phyloP scores from a whole-genome alignment of 805 yeast genomes.

The Candida ovalis region DNA sequence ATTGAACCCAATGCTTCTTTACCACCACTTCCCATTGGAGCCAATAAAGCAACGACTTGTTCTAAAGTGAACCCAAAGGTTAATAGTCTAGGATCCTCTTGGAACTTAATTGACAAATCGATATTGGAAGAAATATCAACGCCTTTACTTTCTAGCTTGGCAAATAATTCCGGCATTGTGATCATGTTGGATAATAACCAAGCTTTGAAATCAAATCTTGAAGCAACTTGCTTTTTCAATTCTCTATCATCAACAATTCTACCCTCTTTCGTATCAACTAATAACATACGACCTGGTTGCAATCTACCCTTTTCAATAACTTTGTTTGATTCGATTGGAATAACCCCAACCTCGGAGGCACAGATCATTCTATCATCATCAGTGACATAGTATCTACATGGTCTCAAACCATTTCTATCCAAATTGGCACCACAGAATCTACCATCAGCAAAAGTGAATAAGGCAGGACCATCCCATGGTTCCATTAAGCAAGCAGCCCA shows the following conservation, averaged over 20 bases:
- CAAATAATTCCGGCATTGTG: slow-evolving; percentile 70
- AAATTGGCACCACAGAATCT: slow-evolving; percentile 97
- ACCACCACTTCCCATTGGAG: slow-evolving; percentile 90
- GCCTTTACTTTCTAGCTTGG: slow-evolving; percentile 49
- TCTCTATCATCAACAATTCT: slow-evolving; percentile 90
- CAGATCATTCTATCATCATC: slow-evolving; percentile 94
- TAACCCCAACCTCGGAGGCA: slow-evolving; percentile 98
- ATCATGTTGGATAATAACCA: slow-evolving; percentile 89
- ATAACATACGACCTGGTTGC: slow-evolving; percentile 93
- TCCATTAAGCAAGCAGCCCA: slow-evolving; percentile 99
- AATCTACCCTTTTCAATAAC: slow-evolving; percentile 89
- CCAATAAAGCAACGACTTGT: slow-evolving; percentile 76
- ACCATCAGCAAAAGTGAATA: slow-evolving; percentile 95
- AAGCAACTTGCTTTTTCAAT: slow-evolving; percentile 74
- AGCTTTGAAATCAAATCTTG: slow-evolving; percentile 85
- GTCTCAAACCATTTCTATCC: slow-evolving; percentile 96
- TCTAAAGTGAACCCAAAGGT: slow-evolving; percentile 96
- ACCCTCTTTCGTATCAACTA: slow-evolving; percentile 92
- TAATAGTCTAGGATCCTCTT: slow-evolving; percentile 75
- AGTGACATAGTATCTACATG: slow-evolving; percentile 95
- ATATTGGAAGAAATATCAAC: slow-evolving; percentile 24
- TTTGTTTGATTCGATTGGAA: slow-evolving; percentile 78
- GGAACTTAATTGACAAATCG: slow-evolving; percentile 45
- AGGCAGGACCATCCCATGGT: slow-evolving; percentile 99
- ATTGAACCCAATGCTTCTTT: slow-evolving; percentile 96